Evolutionary conservation across 192 early-diverging fungal genomes (phyloP).

Genomic region (Umbelopsis sp.): DNA sequence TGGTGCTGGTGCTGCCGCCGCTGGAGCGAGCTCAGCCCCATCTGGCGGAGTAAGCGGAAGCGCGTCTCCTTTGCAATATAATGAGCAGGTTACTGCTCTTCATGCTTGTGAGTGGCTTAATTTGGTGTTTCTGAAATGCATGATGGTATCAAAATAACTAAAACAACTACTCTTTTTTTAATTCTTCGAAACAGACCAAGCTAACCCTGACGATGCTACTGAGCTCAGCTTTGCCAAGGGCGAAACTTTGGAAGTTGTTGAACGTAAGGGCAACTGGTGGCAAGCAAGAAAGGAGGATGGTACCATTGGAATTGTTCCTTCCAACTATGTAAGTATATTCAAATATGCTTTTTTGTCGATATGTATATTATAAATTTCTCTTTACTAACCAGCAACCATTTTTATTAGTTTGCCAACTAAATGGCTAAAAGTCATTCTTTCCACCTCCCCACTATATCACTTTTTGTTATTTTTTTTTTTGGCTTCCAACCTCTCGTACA

Average conservation of each 20-base stretch:
- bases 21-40: neutral
- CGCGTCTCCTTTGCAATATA: constrained; percentile 42
- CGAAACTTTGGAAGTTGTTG: constrained; percentile 84
- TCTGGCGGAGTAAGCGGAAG: neutral
- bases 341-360: neutral
- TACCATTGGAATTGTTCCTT: constrained; percentile 84
- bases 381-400: neutral
- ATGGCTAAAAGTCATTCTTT: no score
- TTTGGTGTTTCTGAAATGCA: neutral
- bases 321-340: constrained; percentile 68
- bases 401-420: constrained; percentile 15
- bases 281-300: constrained; percentile 86
- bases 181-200: constrained; percentile 59
- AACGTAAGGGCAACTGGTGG: constrained; percentile 98
- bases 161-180: neutral
- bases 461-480: neutral
- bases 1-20: neutral
- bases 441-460: neutral
- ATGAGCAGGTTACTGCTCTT: constrained; percentile 70
- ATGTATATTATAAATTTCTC: no score
- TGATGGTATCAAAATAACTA: neutral
- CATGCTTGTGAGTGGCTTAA: constrained; percentile 57
- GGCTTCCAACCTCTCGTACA: neutral
- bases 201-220: constrained; percentile 88
- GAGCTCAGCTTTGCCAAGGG: constrained; percentile 89